Base-by-base conservation (phyloP, 306 rosid genomes). In the Corylus americana region DNA sequence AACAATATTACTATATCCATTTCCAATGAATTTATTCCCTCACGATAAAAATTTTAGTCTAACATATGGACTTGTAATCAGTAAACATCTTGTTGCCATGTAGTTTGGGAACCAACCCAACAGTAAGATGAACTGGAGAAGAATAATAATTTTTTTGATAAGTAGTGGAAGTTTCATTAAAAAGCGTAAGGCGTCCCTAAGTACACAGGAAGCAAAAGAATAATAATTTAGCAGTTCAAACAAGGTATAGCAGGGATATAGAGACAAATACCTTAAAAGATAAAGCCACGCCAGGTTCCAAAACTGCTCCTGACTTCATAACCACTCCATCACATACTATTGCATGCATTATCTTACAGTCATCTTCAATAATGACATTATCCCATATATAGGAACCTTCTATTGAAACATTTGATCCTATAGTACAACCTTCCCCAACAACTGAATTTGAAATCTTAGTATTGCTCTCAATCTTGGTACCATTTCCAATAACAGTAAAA, bases 301-400 rank as follows among this genome's bases (percentile, higher is more conserved):
- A 31, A 31, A 31, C 83, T 79, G 97, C 91, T 83, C 97, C 93
- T 10, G 91, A 87, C 78, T 88, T 96, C 77, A 91, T 53, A 61
- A 80, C 77, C 83, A 90, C 99, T 86, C 98, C 98, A 82, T 91
- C 91, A 89, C 99, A 96, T 27, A 90, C 93, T 67, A 96, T 89
- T 76, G 94, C 93, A 89, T 93, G 91, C 78, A 82, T 87, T 77
- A 96, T 90, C 75, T 88, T 84, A 78, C 99, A 96, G 69, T 91
- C 96, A 92, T 96, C 97, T 90, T 93, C 97, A 81, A 96, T 87
- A 76, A 76, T 85, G 79, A 93, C 92, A 80, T 87, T 90, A 83
- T 90, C 84, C 98, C 98, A 96, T 82, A 96, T 76, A 81, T 91
- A 93, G 80, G 97, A 93, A 71, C 97, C 98, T 83, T 90, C 93